A percentile compares a stretch with the other conserved stretches of the same genome.
phyloP scores from a whole-genome alignment of 225 moss, liverwort and hornwort species.

The Physcomitrellopsis africana region DNA sequence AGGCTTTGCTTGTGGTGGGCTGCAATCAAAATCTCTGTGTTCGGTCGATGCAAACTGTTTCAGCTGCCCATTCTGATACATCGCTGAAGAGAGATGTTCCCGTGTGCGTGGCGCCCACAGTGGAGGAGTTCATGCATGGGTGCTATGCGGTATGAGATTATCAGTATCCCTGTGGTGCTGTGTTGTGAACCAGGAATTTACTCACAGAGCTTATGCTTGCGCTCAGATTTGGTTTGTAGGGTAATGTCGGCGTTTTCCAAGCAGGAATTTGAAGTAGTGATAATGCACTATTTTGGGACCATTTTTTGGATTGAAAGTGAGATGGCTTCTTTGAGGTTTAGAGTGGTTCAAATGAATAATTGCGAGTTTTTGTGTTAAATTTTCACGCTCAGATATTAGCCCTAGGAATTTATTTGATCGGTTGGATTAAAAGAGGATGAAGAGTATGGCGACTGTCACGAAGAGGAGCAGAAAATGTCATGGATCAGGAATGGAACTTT shows the following conservation, averaged over 20 bases:
- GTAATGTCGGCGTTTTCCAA: neutral
- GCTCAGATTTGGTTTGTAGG: neutral
- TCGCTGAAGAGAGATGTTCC: constrained; percentile 25
- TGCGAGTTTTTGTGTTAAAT: neutral
- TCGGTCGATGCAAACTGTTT: constrained; percentile 22
- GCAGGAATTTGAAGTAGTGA: neutral
- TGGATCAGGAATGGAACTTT: too few relatives aligned
- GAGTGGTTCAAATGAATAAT: neutral
- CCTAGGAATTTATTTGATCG: neutral
- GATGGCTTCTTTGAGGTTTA: neutral
- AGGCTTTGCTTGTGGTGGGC: constrained; percentile 6
- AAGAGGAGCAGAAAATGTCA: neutral
- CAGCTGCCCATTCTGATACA: neutral
- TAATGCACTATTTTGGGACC: neutral
- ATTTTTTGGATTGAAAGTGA: neutral
- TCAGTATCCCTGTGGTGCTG: neutral
- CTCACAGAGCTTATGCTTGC: neutral
- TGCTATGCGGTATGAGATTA: constrained; percentile 30
- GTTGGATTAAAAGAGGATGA: constrained; percentile 13
- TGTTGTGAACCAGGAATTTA: neutral
- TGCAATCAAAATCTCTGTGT: neutral
- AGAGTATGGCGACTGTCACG: neutral
- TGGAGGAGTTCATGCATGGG: constrained; percentile 35
- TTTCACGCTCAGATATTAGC: neutral
- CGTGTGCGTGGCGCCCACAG: constrained; percentile 24